These are phyloP conservation scores for Cenchrus americanus DNA, from an alignment of 176 grass and related monocot genomes.

Conservation along the genomic window DNA sequence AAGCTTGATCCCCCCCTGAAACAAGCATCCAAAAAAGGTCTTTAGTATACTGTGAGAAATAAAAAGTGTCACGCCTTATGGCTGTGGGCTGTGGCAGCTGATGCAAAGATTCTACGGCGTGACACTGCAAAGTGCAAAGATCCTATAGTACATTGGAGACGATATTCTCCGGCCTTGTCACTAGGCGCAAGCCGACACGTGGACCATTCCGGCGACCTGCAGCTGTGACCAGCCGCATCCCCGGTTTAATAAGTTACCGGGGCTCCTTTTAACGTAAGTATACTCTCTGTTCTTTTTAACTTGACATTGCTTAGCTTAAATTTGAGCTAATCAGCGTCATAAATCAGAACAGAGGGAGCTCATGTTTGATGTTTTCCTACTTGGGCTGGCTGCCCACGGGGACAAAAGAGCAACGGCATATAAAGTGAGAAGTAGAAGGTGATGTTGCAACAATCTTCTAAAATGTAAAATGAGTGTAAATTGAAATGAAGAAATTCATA, in stretches of 20 bases:
- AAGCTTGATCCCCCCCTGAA: too few relatives aligned
- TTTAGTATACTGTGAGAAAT: neutral
- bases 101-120: neutral
- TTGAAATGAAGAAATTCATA: neutral
- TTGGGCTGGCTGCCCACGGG: neutral
- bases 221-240: neutral
- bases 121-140: neutral
- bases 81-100: neutral
- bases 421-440: neutral
- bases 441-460: neutral
- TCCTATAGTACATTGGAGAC: neutral
- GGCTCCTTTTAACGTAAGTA: too few relatives aligned
- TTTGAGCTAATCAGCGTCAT: too few relatives aligned
- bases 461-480: neutral
- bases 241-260: neutral
- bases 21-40: neutral
- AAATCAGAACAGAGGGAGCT: too few relatives aligned
- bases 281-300: too few relatives aligned
- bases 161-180: neutral
- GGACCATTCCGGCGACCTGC: neutral
- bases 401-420: too few relatives aligned
- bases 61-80: constrained; percentile 4
- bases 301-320: too few relatives aligned
- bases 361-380: neutral
- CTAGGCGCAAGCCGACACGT: neutral